Conservation (phyloP, 106 monocot genomes). For the Agapanthus africanus region DNA sequence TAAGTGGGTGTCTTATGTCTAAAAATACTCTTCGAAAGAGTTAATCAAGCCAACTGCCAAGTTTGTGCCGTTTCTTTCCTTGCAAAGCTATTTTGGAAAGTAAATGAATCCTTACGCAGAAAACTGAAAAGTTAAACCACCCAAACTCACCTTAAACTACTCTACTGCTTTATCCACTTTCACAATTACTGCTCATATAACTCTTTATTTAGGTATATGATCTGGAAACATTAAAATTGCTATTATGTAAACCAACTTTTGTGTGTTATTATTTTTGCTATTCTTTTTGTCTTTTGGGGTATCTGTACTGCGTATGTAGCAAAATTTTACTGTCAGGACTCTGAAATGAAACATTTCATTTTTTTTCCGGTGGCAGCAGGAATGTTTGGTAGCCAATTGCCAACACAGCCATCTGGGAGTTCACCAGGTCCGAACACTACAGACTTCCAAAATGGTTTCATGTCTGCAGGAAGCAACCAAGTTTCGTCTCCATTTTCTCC, state of each 20-base stretch:
- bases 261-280: neutral
- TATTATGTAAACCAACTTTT: neutral
- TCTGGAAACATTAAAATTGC: too few relatives aligned
- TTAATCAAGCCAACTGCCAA: conserved; percentile 1
- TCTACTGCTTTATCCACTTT: too few relatives aligned
- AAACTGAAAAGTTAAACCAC: too few relatives aligned
- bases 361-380: conserved; percentile 21
- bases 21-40: neutral
- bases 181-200: too few relatives aligned
- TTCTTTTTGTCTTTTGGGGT: neutral
- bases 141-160: too few relatives aligned
- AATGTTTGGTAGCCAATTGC: conserved; percentile 20
- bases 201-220: too few relatives aligned
- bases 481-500: conserved; percentile 5
- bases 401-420: conserved; percentile 22
- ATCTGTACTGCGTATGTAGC: neutral
- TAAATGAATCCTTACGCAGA: neutral
- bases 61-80: neutral
- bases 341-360: neutral
- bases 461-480: conserved; percentile 14
- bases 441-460: conserved; percentile 16
- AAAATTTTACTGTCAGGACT: neutral
- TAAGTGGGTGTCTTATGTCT: neutral
- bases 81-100: neutral
- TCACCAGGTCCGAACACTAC: conserved; percentile 9